Evolutionary conservation across 352 stramenopile genomes (phyloP).

Genomic region (Globisporangium acanthophoron): DNA sequence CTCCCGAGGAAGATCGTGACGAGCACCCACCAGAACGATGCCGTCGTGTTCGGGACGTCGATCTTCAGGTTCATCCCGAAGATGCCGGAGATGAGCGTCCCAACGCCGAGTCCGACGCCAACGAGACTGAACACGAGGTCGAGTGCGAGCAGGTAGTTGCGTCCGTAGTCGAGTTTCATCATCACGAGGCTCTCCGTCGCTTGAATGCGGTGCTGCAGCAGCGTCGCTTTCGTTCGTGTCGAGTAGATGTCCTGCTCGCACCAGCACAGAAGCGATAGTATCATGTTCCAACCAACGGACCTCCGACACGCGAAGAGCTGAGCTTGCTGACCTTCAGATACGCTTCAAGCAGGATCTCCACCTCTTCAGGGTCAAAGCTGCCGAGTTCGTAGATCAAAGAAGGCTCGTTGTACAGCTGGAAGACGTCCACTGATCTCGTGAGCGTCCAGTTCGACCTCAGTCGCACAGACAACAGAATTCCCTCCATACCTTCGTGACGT

Average conservation of each 20-base stretch:
- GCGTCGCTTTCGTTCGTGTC: conserved; percentile 51
- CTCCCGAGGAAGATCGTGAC: conserved; percentile 17
- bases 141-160: conserved; percentile 43
- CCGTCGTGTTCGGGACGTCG: conserved; percentile 16
- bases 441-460: too few species aligned
- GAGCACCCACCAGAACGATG: conserved; percentile 30
- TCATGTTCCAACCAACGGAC: too few species aligned
- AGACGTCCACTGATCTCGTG: too few species aligned
- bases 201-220: conserved; percentile 63
- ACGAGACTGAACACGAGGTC: conserved; percentile 41
- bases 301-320: neutral
- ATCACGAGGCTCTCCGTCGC: conserved; percentile 61
- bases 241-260: conserved; percentile 48
- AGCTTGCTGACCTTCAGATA: conserved; percentile 5
- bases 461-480: too few species aligned
- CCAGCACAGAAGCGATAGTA: neutral
- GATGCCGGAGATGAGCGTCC: conserved; percentile 32
- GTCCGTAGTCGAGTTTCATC: conserved; percentile 45
- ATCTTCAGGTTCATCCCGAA: conserved; percentile 48
- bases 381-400: conserved; percentile 12
- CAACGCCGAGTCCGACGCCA: conserved; percentile 24
- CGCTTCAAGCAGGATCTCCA: conserved; percentile 12
- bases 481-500: conserved; percentile 34
- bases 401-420: conserved; percentile 20
- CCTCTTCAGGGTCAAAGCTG: conserved; percentile 11